Evolutionary conservation across 148 eudicot genomes (phyloP), one percentile per base, ranked within the genome.

Genomic region (Pharnaceum exiguum): DNA sequence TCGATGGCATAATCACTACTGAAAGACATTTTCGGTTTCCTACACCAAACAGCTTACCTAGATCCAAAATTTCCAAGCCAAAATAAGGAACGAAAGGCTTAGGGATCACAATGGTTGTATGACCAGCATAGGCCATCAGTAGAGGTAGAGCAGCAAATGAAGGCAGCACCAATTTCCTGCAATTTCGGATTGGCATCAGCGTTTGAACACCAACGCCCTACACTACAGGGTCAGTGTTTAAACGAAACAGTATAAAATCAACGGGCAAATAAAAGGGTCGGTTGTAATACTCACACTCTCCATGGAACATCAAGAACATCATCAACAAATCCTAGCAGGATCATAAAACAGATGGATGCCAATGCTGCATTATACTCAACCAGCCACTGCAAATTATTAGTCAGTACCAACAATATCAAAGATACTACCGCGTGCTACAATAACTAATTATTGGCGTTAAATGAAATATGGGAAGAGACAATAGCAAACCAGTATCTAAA

Each of bases 71-170:
- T 47, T 85, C 86, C 21, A 77, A 42, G 46, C 96, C 95, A 65
- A 93, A 71, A 70, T 81, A 85, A 23, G 82, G 75, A 58, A 76
- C 70, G 39, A 93, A 80, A 54, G 98, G 98, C 75, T 88, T 93
- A 61, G 98, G 98, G 48, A 93, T 83, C 56, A 88, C 59, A 46
- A 88, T 85, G 31, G 90, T 82, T 60, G 98, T 93, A 72, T 93
- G 98, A 45, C 98, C 98, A 62, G 98, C 96, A 79, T 93, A 93
- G 33, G 98, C 98, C 98, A 93, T 88, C 83, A 88, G 76, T 50
- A 93, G 66, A 12, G 98, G 95, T 69, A 93, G 95, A 63, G 98
- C 88, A 49, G 96, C 90, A 68, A 93, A 71, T 59, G 94, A 83
- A 46, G 98, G 96, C 79, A 93, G 65, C 31, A 88, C 61, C 53